Base-by-base conservation (phyloP, 2,329 filamentous ascomycete genomes). In the Intubia oerlemansii region DNA sequence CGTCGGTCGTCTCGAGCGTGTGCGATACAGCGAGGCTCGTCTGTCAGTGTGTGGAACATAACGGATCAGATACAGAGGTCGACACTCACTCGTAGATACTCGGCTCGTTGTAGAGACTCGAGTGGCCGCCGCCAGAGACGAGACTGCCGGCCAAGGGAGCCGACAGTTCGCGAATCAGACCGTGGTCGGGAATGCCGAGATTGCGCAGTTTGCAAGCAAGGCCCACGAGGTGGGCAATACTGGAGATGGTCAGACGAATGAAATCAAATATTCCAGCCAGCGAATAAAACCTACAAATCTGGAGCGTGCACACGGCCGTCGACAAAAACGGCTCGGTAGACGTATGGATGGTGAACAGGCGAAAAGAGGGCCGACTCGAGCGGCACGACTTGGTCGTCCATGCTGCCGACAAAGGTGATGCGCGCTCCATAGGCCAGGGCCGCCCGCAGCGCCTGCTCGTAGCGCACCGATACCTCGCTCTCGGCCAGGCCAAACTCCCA, bases 121-220 rank as follows among this genome's bases (percentile, higher is more conserved):
- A 91, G 51, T 98, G 88, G 2, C 88, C 88, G 43, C 92, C 85
- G 25, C 88, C 88, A 7, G 72, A 71, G 43, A 93, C 93, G 1
- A 98, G 59, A 32, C 78, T 90, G 16, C 88, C 88, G 1, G 88
- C 88, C 2, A 98, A 62, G 3, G 88, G 81, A 2, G 74, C 62
- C 2, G 80, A 90, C 9, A 98, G 61, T 49, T 98, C 88, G 27
- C 82, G 73, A 38, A 98, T 75, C 6, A 98, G 65, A 5, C 85
- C 85, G 46, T 98, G 88, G 46, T 98, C 88, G 3, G 79, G 75
- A 15, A 95, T 65, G 19, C 88, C 88, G 2, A 93, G 65, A 44
- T 98, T 98, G 30, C 88, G 79, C 8, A 98, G 62, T 44, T 93
- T 95, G 38, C 95, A 66, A 1, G 79, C 76, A 46, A 98, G 93